Conservation (phyloP, 805 yeast genomes). For the Wickerhamiella brachini region DNA sequence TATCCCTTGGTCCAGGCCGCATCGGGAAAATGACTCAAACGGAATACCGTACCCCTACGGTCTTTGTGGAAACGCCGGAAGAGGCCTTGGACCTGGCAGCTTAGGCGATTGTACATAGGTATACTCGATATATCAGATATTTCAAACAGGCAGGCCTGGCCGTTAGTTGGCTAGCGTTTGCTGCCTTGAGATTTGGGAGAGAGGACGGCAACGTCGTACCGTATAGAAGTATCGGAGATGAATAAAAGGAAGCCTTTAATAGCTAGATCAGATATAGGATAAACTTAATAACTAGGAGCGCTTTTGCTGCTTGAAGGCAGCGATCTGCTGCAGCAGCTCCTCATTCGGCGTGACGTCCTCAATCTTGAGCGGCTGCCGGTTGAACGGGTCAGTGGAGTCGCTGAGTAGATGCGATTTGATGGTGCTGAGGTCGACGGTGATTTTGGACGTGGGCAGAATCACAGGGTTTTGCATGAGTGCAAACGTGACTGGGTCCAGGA, state of each 20-base stretch:
- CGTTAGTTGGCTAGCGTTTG: no score
- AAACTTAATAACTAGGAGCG: neutral
- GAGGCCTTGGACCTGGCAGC: no score
- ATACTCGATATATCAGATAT: no score
- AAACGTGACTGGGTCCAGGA: slow-evolving; percentile 91
- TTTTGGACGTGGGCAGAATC: slow-evolving; percentile 72
- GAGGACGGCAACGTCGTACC: no score
- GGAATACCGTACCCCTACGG: slow-evolving; percentile 1
- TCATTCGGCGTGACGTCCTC: slow-evolving; percentile 77
- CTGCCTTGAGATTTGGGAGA: no score
- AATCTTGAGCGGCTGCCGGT: slow-evolving; percentile 75
- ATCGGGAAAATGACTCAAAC: slow-evolving; percentile 17
- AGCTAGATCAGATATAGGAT: no score
- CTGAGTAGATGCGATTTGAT: slow-evolving; percentile 86
- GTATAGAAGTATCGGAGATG: no score
- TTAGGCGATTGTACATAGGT: no score
- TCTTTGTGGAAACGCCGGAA: slow-evolving; percentile 1
- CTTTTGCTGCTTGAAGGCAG: slow-evolving; percentile 34
- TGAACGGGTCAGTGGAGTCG: slow-evolving; percentile 95
- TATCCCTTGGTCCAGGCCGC: slow-evolving; percentile 21
- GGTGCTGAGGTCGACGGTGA: slow-evolving; percentile 78
- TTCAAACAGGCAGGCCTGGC: no score
- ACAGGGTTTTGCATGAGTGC: slow-evolving; percentile 95
- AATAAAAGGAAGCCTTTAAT: no score
- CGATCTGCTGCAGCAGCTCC: slow-evolving; percentile 50